Evolutionary conservation across 768 basidiomycete species (phyloP), one percentile per base, ranked within the genome.

Genomic region (Coprinopsis strossmayeri): DNA sequence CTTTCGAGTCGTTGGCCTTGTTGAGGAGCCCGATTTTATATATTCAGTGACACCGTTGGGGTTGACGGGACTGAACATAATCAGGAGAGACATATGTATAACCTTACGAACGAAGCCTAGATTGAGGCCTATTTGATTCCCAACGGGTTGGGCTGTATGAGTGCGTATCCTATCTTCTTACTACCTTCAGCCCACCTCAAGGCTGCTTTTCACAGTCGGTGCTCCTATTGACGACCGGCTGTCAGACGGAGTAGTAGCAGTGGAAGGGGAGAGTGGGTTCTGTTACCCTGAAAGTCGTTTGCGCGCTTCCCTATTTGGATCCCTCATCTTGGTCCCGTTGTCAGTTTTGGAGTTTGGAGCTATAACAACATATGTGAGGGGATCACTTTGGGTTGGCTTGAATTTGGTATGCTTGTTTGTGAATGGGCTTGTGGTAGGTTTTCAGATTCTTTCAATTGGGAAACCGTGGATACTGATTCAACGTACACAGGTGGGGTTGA

Each of bases 281-380:
- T 85, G 80, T 81, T 73, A 77, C 38, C 84, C 84, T 0, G 84
- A 88, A 60, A 85, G 84, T 53, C 76, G 84, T 3, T 69, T 87
- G 23, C 71, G 79, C 1, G 81, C 71, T 1, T 66, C 74, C 1
- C 59, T 78, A 27, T 54, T 69, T 5, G 77, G 78, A 7, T 70
- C 69, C 2, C 62, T 70, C 0, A 28, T 76, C n/a, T 63, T 84
- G 24, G 66, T 75, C 2, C 87, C 84, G 0, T 21, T 81, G 0
- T 76, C 82, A 1, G 60, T 81, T 1, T 57, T 78, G 0, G 44
- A 64, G 0, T 70, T 68, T 0, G 82, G 83, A 0, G 52, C 84
- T 2, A 57, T 73, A 15, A 78, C 72, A 11, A 57, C 67, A 27
- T 82, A 71, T 57, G 64, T 85, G 3, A 63, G 63, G 5, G 78